A percentile compares a stretch with the other conserved stretches of the same genome.
Conservation (phyloP, 805 yeast species). For the Ogataea neopini region DNA sequence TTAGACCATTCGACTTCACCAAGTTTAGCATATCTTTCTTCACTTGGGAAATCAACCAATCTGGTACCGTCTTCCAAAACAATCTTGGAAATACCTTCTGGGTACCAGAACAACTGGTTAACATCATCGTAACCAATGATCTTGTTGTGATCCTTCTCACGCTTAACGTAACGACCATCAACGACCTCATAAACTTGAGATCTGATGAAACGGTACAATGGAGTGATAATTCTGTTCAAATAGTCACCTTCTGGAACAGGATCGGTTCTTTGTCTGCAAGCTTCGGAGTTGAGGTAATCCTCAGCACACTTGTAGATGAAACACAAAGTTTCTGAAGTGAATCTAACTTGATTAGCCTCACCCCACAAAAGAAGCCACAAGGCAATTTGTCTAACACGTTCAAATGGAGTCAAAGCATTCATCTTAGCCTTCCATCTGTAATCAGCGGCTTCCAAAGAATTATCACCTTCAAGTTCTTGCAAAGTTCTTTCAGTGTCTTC, state of each 20-base stretch:
- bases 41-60: constrained; percentile 83
- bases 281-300: constrained; percentile 85
- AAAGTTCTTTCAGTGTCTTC: constrained; percentile 58
- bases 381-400: constrained; percentile 77
- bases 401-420: constrained; percentile 71
- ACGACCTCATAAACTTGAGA: constrained; percentile 79
- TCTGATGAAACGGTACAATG: constrained; percentile 78
- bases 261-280: constrained; percentile 84
- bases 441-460: constrained; percentile 81
- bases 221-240: constrained; percentile 89
- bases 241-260: constrained; percentile 90
- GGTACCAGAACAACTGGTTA: constrained; percentile 98
- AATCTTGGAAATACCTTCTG: constrained; percentile 95
- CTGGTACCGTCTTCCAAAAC: constrained; percentile 90
- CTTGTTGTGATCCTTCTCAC: constrained; percentile 82
- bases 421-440: constrained; percentile 82
- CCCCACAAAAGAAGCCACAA: constrained; percentile 81
- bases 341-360: constrained; percentile 92
- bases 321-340: constrained; percentile 86
- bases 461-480: constrained; percentile 76
- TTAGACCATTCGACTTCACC: constrained; percentile 92
- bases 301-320: constrained; percentile 93
- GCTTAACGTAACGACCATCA: constrained; percentile 79
- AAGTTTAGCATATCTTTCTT: constrained; percentile 83
- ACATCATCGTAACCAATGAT: constrained; percentile 96